Percentiles rank a stretch among this genome's conserved stretches.
Evolutionary conservation across 257 asterid genomes (phyloP).

Genomic region (Solanum chilense): DNA sequence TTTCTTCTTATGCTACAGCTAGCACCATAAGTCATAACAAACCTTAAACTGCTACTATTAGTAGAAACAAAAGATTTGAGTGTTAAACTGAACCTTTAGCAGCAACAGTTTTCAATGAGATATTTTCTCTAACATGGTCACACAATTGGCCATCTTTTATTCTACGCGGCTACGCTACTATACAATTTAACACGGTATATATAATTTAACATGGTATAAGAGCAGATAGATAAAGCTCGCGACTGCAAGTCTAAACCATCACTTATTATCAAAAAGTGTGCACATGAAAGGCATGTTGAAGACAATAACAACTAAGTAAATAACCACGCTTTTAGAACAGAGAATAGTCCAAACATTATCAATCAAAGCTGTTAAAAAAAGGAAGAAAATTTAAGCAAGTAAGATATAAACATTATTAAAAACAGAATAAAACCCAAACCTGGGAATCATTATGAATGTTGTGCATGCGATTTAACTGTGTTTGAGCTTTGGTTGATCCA

Average conservation of each 20-base stretch:
- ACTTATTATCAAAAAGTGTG: background rate
- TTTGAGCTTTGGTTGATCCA: constrained; percentile 28
- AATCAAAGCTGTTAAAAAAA: background rate
- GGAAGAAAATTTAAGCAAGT: background rate
- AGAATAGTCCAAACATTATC: background rate
- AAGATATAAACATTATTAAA: background rate
- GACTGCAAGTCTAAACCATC: background rate
- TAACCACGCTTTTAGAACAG: background rate
- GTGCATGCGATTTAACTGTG: constrained; percentile 8
- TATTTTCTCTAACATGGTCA: background rate
- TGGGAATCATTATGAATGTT: constrained; percentile 17
- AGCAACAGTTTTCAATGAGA: background rate
- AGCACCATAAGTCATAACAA: background rate
- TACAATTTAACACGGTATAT: background rate
- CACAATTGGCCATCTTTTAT: background rate
- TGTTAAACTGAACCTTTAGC: background rate
- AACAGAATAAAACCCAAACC: constrained; percentile 10
- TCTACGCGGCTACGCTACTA: background rate
- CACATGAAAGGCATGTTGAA: background rate
- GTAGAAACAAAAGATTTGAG: background rate
- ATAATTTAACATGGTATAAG: background rate
- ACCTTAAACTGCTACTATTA: background rate
- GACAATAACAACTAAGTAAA: background rate
- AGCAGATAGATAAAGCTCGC: background rate
- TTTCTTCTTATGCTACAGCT: background rate